phyloP scores from a whole-genome alignment of 78 protist genomes.

The Dictyostelium citrinum region DNA sequence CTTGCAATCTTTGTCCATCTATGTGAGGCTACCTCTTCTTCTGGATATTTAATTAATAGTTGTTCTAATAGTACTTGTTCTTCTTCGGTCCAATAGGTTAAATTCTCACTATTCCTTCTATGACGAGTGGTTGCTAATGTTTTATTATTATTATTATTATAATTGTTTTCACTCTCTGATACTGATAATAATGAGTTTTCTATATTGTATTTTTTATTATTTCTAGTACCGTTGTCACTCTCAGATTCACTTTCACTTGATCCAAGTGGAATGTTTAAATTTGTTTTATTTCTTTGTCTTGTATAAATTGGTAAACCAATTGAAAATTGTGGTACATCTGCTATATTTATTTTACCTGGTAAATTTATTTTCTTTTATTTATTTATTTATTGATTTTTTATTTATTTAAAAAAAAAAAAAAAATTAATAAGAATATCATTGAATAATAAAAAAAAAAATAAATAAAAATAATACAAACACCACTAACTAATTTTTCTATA shows the following conservation, averaged over 20 bases:
- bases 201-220: not conserved
- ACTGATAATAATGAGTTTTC: not conserved
- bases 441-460: not conserved
- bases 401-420: too few relatives aligned
- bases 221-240: not conserved
- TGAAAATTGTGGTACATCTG: not conserved
- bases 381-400: too few relatives aligned
- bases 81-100: slow-evolving; percentile 60
- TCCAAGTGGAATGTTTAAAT: not conserved
- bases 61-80: slow-evolving; percentile 68
- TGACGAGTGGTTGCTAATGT: too few relatives aligned
- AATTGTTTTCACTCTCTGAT: not conserved
- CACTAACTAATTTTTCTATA: slow-evolving; percentile 7
- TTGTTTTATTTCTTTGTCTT: too few relatives aligned
- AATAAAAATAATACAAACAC: slow-evolving; percentile 31
- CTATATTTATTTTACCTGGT: slow-evolving; percentile 21
- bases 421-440: too few relatives aligned
- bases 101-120: not conserved
- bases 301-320: not conserved
- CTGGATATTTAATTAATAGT: slow-evolving; percentile 37
- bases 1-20: slow-evolving; percentile 71
- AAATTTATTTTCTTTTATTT: not conserved
- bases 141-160: not conserved
- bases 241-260: not conserved
- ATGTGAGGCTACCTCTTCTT: slow-evolving; percentile 62